Base-by-base conservation (phyloP, 2,329 filamentous ascomycete genomes). In the Ophiostoma himal-ulmi region DNA sequence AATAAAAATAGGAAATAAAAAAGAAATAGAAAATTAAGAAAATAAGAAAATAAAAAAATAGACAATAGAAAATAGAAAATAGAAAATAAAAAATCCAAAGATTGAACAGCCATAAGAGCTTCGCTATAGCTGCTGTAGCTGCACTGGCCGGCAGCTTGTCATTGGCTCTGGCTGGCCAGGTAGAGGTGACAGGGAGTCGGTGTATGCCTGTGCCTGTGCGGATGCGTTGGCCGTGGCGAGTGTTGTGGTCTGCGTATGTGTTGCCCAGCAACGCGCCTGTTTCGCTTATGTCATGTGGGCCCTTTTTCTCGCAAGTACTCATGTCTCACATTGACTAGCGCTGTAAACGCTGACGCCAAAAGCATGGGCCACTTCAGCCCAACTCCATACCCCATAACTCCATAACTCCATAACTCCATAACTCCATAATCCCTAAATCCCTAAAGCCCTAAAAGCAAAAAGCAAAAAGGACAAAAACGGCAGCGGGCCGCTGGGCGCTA, bases 41-140 rank as follows among this genome's bases (percentile, higher is more conserved):
- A 62, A 62, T 62, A n/a, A 62, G 22, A 62, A 62, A 37, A 68
- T 67, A 11, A 3, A 10, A 54, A 70, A 54, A 30, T 30, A 30
- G 4, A 30, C n/a, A n/a, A 30, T 30, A 30, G 4, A 30, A 30
- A 30, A 30, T 2, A 34, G 48, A 67, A 67, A 62, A 62, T 62
- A 62, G 22, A 62, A 62, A 37, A 68, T 67, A 11, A 3, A 10
- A 54, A 70, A 54, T 34, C 34, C 8, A 34, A 17, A 65, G 30
- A 34, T 22, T 11, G 26, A 11, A 34, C 57, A 34, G 26, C 57
- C 22, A 62, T 62, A 62, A 62, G 26, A 62, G 57, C 26, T 6
- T 11, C 57, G 57, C 22, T 62, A 62, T 62, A 34, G 57, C 52
- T 57, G 52, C 48, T 54, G n/a, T n/a, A 13, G 39, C 14, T 57